phyloP scores from a whole-genome alignment of 1,139 yeast genomes.

The Magnusiomyces starmeri region DNA sequence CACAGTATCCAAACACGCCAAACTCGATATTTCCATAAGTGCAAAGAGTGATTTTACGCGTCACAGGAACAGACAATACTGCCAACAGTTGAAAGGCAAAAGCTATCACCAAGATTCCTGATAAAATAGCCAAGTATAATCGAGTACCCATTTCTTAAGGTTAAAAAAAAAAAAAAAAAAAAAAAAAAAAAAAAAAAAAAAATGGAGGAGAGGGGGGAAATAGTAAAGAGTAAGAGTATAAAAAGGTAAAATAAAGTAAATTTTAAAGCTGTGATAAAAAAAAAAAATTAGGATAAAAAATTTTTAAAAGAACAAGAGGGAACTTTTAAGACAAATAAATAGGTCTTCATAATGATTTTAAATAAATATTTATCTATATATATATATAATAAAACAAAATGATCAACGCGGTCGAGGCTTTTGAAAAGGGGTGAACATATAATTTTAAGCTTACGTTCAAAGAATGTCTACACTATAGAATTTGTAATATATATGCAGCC shows the following conservation, averaged over 20 bases:
- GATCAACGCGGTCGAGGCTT: too few relatives aligned
- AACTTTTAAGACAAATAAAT: background rate
- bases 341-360: too few relatives aligned
- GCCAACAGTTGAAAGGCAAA: conserved; percentile 49
- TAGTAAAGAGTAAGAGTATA: conserved; percentile 2
- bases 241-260: too few relatives aligned
- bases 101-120: conserved; percentile 40
- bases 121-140: conserved; percentile 36
- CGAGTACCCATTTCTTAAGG: conserved; percentile 29
- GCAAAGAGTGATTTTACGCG: conserved; percentile 44
- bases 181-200: background rate
- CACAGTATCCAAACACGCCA: conserved; percentile 86
- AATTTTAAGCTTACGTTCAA: too few relatives aligned
- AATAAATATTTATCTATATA: too few relatives aligned
- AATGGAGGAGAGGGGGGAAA: background rate
- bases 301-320: too few relatives aligned
- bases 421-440: too few relatives aligned
- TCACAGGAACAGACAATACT: conserved; percentile 56
- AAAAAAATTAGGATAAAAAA: too few relatives aligned
- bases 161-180: background rate
- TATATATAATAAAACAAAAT: too few relatives aligned
- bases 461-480: too few relatives aligned
- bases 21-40: conserved; percentile 48
- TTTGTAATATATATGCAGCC: too few relatives aligned
- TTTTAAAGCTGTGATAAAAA: too few relatives aligned